Percentiles rank a stretch among this genome's conserved stretches.
Evolutionary conservation across 768 basidiomycete genomes (phyloP).

Genomic region (Boletus reticuloceps): DNA sequence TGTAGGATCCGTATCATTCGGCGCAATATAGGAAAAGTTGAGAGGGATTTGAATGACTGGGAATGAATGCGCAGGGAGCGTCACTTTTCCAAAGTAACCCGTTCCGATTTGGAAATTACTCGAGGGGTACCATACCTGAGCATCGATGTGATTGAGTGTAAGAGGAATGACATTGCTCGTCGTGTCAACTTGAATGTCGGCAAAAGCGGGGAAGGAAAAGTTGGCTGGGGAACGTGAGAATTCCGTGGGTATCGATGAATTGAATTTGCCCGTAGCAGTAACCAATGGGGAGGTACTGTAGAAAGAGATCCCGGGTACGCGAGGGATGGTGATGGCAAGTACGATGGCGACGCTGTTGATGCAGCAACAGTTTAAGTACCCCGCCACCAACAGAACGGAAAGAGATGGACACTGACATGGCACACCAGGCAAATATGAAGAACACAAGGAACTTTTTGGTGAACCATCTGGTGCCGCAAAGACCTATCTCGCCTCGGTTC

Average conservation of each 20-base stretch:
- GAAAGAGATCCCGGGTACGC: slow-evolving; percentile 73
- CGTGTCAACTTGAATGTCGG: slow-evolving; percentile 70
- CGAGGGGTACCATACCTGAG: slow-evolving; percentile 65
- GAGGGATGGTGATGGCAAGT: slow-evolving; percentile 78
- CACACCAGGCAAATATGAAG: slow-evolving; percentile 58
- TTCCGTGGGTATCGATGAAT: slow-evolving; percentile 49
- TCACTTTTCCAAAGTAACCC: slow-evolving; percentile 58
- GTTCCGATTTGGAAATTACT: slow-evolving; percentile 63
- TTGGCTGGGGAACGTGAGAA: slow-evolving; percentile 84
- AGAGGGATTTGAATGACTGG: slow-evolving; percentile 71
- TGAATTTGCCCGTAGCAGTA: slow-evolving; percentile 57
- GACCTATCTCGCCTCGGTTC: slow-evolving; percentile 75
- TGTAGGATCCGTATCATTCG: slow-evolving; percentile 79
- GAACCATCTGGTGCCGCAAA: slow-evolving; percentile 73
- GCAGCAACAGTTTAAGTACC: slow-evolving; percentile 2
- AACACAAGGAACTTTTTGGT: slow-evolving; percentile 73
- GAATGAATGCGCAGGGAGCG: slow-evolving; percentile 64
- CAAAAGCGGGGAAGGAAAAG: slow-evolving; percentile 81
- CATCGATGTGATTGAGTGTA: slow-evolving; percentile 64
- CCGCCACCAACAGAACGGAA: not conserved
- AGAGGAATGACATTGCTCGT: slow-evolving; percentile 73
- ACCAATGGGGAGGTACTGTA: slow-evolving; percentile 55
- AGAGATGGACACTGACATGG: slow-evolving; percentile 40
- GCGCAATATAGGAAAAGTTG: slow-evolving; percentile 78
- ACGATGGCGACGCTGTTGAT: slow-evolving; percentile 57